Evolutionary conservation across 108 stramenopile genomes (phyloP).

Genomic region (Asterionellopsis glacialis): DNA sequence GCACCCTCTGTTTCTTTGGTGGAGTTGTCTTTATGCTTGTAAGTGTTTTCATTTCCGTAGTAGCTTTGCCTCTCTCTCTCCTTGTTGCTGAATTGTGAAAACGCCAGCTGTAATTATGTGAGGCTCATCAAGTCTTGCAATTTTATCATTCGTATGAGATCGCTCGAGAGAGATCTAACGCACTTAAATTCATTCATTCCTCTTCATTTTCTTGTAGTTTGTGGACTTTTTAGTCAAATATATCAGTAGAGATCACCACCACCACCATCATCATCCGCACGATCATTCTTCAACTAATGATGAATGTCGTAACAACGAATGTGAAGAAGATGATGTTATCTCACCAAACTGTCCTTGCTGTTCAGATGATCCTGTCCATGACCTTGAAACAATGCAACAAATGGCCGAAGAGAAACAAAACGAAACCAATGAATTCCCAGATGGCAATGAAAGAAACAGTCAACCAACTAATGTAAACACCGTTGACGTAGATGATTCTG

Average conservation of each 20-base stretch:
- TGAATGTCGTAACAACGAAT: neutral
- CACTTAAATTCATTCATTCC: constrained; percentile 1
- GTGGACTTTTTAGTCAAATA: constrained; percentile 9
- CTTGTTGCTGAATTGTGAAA: neutral
- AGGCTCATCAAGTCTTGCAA: neutral
- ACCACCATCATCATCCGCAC: constrained; percentile 28
- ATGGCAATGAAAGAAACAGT: constrained; percentile 1
- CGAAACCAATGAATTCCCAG: constrained; percentile 1
- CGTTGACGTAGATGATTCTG: neutral
- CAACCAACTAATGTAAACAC: neutral
- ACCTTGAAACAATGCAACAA: constrained; percentile 22
- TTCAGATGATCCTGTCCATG: constrained; percentile 30
- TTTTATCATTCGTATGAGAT: neutral
- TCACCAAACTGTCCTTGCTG: constrained; percentile 17
- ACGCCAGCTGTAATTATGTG: neutral
- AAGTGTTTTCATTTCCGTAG: constrained; percentile 11
- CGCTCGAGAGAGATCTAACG: too few relatives aligned
- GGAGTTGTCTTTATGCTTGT: constrained; percentile 59
- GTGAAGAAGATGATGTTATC: constrained; percentile 3
- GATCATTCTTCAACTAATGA: constrained; percentile 2
- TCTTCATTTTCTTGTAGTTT: constrained; percentile 4
- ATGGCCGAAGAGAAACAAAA: constrained; percentile 19
- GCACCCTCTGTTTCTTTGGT: constrained; percentile 54
- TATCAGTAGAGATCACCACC: constrained; percentile 5
- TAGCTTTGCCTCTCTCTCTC: neutral